Percentiles rank a stretch among this genome's conserved stretches.
Conservation (phyloP, 495 filamentous ascomycete genomes). For the Trichoderma orchidacearum region DNA sequence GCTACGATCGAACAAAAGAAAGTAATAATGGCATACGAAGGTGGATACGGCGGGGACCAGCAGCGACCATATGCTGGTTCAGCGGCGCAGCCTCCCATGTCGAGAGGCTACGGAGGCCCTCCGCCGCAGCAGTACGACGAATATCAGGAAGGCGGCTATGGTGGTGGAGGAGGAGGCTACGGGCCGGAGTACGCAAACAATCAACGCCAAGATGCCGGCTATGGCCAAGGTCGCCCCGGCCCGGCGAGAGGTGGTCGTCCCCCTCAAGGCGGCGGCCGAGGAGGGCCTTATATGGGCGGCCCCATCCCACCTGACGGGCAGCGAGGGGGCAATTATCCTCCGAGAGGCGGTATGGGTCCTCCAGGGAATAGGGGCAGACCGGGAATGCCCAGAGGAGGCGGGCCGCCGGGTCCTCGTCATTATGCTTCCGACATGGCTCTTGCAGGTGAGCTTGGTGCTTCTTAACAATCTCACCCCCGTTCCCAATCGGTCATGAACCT, state of each 20-base stretch:
- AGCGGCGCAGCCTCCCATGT: constrained; percentile 17
- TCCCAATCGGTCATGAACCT: too few relatives aligned
- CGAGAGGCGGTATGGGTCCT: neutral
- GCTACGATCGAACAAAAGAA: neutral
- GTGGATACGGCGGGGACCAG: constrained; percentile 26
- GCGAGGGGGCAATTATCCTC: neutral
- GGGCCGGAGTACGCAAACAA: constrained; percentile 19
- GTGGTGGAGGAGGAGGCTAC: constrained; percentile 37
- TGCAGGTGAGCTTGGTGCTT: neutral
- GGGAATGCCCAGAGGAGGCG: neutral
- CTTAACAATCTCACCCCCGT: too few relatives aligned
- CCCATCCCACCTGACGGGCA: neutral
- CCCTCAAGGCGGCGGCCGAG: constrained; percentile 12
- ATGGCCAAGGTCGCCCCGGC: constrained; percentile 18
- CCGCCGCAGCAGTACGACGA: constrained; percentile 33
- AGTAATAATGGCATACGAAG: constrained; percentile 29
- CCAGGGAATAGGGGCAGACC: neutral
- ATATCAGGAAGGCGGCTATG: constrained; percentile 30
- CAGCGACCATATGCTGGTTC: constrained; percentile 35
- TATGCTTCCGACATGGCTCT: too few relatives aligned
- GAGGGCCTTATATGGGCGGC: neutral
- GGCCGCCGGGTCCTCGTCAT: neutral
- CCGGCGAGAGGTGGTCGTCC: constrained; percentile 8
- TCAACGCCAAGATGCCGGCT: constrained; percentile 14
- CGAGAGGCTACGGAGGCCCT: constrained; percentile 35